These are phyloP conservation scores for Thuja plicata DNA, from an alignment of 83 land plant species.

Conservation along the genomic window DNA sequence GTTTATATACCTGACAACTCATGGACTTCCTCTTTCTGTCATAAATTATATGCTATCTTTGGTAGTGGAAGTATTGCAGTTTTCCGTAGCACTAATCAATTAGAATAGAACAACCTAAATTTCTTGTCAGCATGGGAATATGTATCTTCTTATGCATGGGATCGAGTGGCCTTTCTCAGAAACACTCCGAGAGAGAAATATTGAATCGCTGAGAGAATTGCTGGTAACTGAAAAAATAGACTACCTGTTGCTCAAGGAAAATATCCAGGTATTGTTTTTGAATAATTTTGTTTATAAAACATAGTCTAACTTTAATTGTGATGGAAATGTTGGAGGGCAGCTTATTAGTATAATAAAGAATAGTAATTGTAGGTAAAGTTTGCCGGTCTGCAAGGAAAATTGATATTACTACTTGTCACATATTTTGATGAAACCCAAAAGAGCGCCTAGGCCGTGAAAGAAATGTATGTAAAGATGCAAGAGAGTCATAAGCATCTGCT, in stretches of 20 bases:
- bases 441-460: background rate
- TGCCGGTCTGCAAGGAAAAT: background rate
- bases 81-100: background rate
- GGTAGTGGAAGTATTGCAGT: background rate
- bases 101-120: background rate
- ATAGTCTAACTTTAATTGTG: background rate
- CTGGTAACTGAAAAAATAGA: background rate
- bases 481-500: background rate
- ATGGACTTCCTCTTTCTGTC: background rate
- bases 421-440: background rate
- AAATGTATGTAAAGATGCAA: background rate
- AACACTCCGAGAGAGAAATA: background rate
- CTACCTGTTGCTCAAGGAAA: background rate
- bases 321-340: background rate
- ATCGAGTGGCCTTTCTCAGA: background rate
- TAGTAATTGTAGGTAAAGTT: background rate
- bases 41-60: no score
- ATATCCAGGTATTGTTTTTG: background rate
- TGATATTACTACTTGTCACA: background rate
- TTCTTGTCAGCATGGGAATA: background rate
- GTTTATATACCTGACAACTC: background rate
- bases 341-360: background rate
- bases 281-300: background rate
- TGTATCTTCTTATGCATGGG: background rate
- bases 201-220: background rate